A percentile compares a stretch with the other conserved stretches of the same genome.
Evolutionary conservation across 768 basidiomycete genomes (phyloP).

Genomic region (Rhizopogon vulgaris): DNA sequence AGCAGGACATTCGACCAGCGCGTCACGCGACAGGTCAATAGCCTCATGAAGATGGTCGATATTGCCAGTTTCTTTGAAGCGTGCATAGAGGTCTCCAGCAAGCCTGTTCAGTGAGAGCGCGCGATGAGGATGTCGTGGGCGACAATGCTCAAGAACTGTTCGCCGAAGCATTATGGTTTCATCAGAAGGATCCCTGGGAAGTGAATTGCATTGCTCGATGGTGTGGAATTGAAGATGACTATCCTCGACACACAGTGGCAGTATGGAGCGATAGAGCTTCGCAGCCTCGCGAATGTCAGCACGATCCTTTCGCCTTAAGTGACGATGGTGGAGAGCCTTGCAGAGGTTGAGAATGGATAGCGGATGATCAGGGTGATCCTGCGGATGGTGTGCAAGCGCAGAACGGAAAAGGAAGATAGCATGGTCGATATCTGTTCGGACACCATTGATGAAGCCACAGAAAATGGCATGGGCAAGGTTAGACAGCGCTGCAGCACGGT

Average conservation of each 20-base stretch:
- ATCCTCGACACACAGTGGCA: neutral
- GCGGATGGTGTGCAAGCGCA: neutral
- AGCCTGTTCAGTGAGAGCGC: neutral
- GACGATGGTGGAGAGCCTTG: neutral
- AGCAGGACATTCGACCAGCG: conserved; percentile 15
- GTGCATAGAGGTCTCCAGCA: neutral
- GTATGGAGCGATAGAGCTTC: neutral
- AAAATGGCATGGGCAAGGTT: neutral
- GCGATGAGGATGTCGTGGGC: neutral
- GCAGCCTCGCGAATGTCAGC: neutral
- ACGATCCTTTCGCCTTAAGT: neutral
- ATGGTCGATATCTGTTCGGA: neutral
- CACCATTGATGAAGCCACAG: neutral
- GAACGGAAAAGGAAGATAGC: neutral
- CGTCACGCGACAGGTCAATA: neutral
- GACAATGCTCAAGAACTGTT: neutral
- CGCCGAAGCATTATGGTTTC: neutral
- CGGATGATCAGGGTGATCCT: neutral
- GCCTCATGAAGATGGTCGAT: neutral
- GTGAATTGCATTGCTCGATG: neutral
- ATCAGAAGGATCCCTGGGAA: neutral
- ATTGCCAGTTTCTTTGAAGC: neutral
- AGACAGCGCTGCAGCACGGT: neutral
- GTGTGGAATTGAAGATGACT: neutral
- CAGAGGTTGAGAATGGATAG: neutral